Percentiles rank a stretch among this genome's conserved stretches.
phyloP scores from a whole-genome alignment of 2,329 filamentous ascomycete species.

The Penicillium olsonii region DNA sequence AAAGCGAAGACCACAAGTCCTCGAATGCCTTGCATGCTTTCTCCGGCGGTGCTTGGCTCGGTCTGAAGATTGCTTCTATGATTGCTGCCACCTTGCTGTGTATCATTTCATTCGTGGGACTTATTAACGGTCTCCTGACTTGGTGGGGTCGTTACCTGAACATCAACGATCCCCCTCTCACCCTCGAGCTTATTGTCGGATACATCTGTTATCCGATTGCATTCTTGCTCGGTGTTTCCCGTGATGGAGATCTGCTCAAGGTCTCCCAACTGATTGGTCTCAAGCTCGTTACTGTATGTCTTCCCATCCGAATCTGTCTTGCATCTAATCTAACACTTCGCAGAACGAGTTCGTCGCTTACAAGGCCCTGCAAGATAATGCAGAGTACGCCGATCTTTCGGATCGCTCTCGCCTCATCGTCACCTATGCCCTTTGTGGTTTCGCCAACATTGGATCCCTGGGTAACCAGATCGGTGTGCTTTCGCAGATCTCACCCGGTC shows the following conservation, averaged over 20 bases:
- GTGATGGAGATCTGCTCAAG: slow-evolving; percentile 63
- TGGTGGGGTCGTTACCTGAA: slow-evolving; percentile 84
- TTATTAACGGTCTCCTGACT: slow-evolving; percentile 74
- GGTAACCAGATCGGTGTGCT: slow-evolving; percentile 90
- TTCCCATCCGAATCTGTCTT: background rate
- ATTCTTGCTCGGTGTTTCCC: slow-evolving; percentile 77
- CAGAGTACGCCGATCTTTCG: slow-evolving; percentile 60
- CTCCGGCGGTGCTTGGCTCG: slow-evolving; percentile 80
- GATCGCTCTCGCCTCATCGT: slow-evolving; percentile 76
- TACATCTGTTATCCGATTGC: slow-evolving; percentile 78
- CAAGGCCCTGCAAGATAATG: slow-evolving; percentile 53
- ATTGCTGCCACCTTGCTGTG: slow-evolving; percentile 78
- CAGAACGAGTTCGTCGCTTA: slow-evolving; percentile 81
- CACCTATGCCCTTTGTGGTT: slow-evolving; percentile 79
- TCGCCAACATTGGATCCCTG: slow-evolving; percentile 83
- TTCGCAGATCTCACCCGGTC: slow-evolving; percentile 73
- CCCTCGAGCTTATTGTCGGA: slow-evolving; percentile 72
- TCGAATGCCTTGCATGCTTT: slow-evolving; percentile 83
- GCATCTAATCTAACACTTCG: slow-evolving; percentile 2
- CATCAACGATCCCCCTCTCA: slow-evolving; percentile 69
- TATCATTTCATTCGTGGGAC: slow-evolving; percentile 74
- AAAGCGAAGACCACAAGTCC: slow-evolving; percentile 70
- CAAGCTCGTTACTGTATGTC: slow-evolving; percentile 73
- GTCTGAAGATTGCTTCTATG: slow-evolving; percentile 83
- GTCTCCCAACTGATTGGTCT: slow-evolving; percentile 79